phyloP scores from a whole-genome alignment of 805 yeast species.

The Metschnikowia cerradonensis region DNA sequence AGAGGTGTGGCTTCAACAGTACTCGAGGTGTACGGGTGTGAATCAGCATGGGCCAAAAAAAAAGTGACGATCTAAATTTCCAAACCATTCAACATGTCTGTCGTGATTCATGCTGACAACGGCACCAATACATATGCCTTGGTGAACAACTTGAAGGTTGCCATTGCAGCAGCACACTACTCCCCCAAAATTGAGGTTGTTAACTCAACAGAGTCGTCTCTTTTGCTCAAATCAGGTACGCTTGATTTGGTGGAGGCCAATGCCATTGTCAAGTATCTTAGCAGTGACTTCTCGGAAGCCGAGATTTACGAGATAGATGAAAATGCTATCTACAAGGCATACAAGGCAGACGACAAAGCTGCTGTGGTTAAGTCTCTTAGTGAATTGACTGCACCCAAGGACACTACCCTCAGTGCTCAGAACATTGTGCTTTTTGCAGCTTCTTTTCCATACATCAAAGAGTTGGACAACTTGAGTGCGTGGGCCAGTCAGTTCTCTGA shows the following conservation, averaged over 20 bases:
- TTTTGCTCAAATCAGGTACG: constrained; percentile 30
- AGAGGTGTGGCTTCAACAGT: background rate
- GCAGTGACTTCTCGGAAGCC: constrained; percentile 42
- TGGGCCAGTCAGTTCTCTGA: constrained; percentile 45
- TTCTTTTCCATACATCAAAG: constrained; percentile 41
- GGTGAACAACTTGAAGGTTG: constrained; percentile 24
- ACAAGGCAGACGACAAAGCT: constrained; percentile 33
- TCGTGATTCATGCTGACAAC: constrained; percentile 15
- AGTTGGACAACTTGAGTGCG: constrained; percentile 12
- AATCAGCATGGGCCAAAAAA: background rate
- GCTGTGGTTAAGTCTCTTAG: constrained; percentile 12
- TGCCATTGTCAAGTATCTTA: constrained; percentile 63
- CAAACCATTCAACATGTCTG: constrained; percentile 9
- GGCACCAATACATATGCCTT: constrained; percentile 19
- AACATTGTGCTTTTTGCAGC: constrained; percentile 60
- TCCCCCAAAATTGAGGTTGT: constrained; percentile 15
- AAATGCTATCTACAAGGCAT: constrained; percentile 36
- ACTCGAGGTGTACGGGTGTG: constrained; percentile 11
- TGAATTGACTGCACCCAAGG: constrained; percentile 11
- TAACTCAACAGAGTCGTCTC: constrained; percentile 22
- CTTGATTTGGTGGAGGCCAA: constrained; percentile 60
- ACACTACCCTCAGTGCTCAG: constrained; percentile 39
- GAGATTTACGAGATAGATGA: constrained; percentile 42
- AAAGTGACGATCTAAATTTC: background rate
- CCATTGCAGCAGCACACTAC: constrained; percentile 21